Evolutionary conservation across 1,139 yeast species (phyloP).

Genomic region (Suhomyces kunorum): DNA sequence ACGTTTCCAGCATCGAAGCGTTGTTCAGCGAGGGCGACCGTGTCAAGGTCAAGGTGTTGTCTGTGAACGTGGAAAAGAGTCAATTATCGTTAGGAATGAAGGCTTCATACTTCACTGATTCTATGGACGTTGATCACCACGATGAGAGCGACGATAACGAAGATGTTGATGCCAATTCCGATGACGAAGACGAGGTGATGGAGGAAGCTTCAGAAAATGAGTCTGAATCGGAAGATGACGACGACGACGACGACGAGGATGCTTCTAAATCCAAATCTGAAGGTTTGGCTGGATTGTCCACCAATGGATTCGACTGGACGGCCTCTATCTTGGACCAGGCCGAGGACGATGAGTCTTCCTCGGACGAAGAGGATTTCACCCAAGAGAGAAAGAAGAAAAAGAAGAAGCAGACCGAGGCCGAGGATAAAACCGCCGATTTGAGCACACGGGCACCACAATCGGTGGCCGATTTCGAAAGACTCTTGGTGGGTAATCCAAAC

Average conservation of each 20-base stretch:
- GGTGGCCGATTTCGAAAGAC: constrained; percentile 84
- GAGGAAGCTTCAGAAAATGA: constrained; percentile 22
- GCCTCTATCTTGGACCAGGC: constrained; percentile 84
- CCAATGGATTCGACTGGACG: constrained; percentile 92
- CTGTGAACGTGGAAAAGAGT: constrained; percentile 62
- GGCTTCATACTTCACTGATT: constrained; percentile 76
- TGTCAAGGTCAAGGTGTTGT: constrained; percentile 79
- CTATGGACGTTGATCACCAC: constrained; percentile 26
- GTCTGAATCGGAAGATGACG: constrained; percentile 26
- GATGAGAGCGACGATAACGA: constrained; percentile 30
- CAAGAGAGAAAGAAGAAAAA: constrained; percentile 49
- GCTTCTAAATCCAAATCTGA: constrained; percentile 17
- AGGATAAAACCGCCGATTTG: constrained; percentile 84
- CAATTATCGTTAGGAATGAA: constrained; percentile 89
- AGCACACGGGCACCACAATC: constrained; percentile 89
- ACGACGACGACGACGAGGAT: constrained; percentile 7
- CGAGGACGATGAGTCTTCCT: constrained; percentile 53
- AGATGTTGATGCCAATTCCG: constrained; percentile 20
- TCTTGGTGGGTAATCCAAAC: constrained; percentile 88
- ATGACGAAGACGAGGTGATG: constrained; percentile 24
- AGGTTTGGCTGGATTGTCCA: constrained; percentile 47
- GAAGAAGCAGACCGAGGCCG: constrained; percentile 50
- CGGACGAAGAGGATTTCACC: constrained; percentile 59
- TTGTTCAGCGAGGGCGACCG: constrained; percentile 86
- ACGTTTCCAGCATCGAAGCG: constrained; percentile 50